Percentiles rank a stretch among this genome's conserved stretches.
phyloP scores from a whole-genome alignment of 108 stramenopile genomes.

The Stephanodiscus triporus region DNA sequence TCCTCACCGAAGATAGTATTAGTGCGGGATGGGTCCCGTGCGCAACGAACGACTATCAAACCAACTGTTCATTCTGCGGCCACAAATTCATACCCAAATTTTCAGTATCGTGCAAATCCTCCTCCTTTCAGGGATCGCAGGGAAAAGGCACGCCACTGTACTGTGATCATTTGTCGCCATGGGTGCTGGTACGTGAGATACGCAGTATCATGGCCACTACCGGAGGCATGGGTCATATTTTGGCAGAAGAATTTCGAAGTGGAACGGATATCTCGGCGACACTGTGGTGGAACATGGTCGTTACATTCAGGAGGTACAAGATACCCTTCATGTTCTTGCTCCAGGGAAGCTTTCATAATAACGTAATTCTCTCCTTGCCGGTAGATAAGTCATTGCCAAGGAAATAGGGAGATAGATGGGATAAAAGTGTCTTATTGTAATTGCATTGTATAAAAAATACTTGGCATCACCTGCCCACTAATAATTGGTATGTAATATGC shows the following conservation, averaged over 20 bases:
- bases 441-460: too few relatives aligned
- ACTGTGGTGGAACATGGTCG: slow-evolving; percentile 89
- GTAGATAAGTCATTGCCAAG: too few relatives aligned
- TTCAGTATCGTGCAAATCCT: slow-evolving; percentile 57
- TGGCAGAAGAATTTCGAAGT: slow-evolving; percentile 71
- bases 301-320: slow-evolving; percentile 66
- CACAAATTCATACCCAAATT: slow-evolving; percentile 85
- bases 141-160: slow-evolving; percentile 76
- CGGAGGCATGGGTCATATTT: slow-evolving; percentile 50
- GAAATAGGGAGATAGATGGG: too few relatives aligned
- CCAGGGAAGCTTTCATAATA: slow-evolving; percentile 64
- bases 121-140: slow-evolving; percentile 77
- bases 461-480: too few relatives aligned
- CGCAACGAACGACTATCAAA: slow-evolving; percentile 69
- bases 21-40: slow-evolving; percentile 75
- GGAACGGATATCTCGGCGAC: slow-evolving; percentile 72
- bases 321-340: slow-evolving; percentile 83
- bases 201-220: slow-evolving; percentile 46
- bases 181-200: slow-evolving; percentile 82
- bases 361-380: background rate
- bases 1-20: slow-evolving; percentile 63
- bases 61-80: slow-evolving; percentile 73
- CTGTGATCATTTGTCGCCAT: slow-evolving; percentile 87
- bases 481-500: too few relatives aligned
- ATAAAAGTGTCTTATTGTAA: too few relatives aligned